A percentile compares a stretch with the other conserved stretches of the same genome.
Evolutionary conservation across 768 basidiomycete genomes (phyloP).

Genomic region (Phaeotremella skinneri): DNA sequence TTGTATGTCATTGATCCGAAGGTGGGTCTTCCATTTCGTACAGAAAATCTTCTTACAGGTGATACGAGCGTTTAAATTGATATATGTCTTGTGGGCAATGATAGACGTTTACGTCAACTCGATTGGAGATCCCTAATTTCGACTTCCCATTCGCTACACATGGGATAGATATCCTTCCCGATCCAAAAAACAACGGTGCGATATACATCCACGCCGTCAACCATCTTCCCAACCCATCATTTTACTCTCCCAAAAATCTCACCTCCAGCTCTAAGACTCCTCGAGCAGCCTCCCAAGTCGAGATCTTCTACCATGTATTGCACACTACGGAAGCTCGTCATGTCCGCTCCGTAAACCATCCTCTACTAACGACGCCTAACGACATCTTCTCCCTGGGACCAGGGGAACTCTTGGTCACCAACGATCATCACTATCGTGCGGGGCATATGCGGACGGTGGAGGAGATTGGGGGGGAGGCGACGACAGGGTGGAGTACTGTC

Average conservation of each 20-base stretch:
- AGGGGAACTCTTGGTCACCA: conserved; percentile 26
- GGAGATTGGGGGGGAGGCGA: conserved; percentile 12
- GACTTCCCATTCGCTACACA: conserved; percentile 28
- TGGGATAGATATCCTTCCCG: conserved; percentile 28
- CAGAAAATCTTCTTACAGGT: neutral
- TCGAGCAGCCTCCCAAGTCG: conserved; percentile 21
- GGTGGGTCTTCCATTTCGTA: conserved; percentile 4
- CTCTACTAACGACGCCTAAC: conserved; percentile 28
- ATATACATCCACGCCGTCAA: conserved; percentile 38
- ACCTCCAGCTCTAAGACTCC: neutral
- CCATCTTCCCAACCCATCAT: conserved; percentile 13
- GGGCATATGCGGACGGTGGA: conserved; percentile 21
- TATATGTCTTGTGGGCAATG: neutral
- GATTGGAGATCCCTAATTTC: conserved; percentile 10
- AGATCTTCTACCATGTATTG: conserved; percentile 29
- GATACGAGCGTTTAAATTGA: neutral
- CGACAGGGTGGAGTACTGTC: conserved; percentile 14
- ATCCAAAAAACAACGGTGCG: conserved; percentile 3
- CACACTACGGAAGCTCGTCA: conserved; percentile 9
- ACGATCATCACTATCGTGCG: conserved; percentile 24
- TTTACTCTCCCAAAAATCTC: neutral
- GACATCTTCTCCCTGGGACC: conserved; percentile 23
- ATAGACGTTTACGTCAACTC: conserved; percentile 19
- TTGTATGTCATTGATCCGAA: conserved; percentile 26
- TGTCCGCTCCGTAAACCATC: conserved; percentile 22